Percentiles rank a stretch among this genome's conserved stretches.
Conservation (phyloP, 352 stramenopile species). For the Phytophthora idaei region DNA sequence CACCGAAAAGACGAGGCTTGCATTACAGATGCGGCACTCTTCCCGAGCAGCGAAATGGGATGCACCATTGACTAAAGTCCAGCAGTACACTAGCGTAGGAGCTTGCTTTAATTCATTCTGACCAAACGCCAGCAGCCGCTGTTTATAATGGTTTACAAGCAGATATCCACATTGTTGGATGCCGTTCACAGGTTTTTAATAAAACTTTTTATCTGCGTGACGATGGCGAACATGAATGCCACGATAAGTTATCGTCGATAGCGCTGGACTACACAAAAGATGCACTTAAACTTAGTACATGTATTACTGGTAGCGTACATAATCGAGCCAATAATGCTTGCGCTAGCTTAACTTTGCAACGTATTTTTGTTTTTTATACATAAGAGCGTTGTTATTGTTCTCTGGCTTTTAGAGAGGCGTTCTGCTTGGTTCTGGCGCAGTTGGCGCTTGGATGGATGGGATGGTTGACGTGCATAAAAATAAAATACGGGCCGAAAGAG, state of each 20-base stretch:
- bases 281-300: too few relatives aligned
- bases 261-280: too few relatives aligned
- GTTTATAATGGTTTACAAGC: too few relatives aligned
- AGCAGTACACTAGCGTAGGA: neutral
- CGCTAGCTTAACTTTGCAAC: too few relatives aligned
- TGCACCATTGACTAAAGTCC: neutral
- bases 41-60: slow-evolving; percentile 21
- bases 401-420: neutral
- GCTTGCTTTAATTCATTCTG: neutral
- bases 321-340: too few relatives aligned
- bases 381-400: neutral
- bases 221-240: too few relatives aligned
- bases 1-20: slow-evolving; percentile 18
- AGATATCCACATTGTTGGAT: too few relatives aligned
- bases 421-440: slow-evolving; percentile 13
- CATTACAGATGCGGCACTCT: slow-evolving; percentile 16
- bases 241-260: too few relatives aligned
- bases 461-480: slow-evolving; percentile 1
- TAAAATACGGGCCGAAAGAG: slow-evolving; percentile 20
- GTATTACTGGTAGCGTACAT: too few relatives aligned
- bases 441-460: neutral
- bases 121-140: too few relatives aligned
- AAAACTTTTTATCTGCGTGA: too few relatives aligned
- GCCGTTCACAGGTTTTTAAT: too few relatives aligned
- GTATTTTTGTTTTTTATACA: slow-evolving; percentile 17